Percentiles rank a stretch among this genome's conserved stretches.
Conservation (phyloP, 2,329 filamentous ascomycete genomes). For the Thelonectria olida region DNA sequence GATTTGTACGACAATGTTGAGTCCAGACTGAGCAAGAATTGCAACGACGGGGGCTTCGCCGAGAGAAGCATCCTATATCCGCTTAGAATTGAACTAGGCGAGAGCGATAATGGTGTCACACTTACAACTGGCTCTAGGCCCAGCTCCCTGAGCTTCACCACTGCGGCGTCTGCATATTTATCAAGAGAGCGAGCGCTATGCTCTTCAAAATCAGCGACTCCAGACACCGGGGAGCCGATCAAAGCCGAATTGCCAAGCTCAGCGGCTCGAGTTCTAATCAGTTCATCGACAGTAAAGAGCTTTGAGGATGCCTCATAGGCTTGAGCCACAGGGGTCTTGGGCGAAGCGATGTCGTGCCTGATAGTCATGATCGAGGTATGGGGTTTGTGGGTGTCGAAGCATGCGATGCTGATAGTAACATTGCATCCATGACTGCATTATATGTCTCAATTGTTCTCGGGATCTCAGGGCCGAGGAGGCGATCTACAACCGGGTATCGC, state of each 20-base stretch:
- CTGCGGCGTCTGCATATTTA: slow-evolving; percentile 33
- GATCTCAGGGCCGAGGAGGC: slow-evolving; percentile 2
- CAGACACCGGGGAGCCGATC: slow-evolving; percentile 25
- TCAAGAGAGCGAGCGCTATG: slow-evolving; percentile 32
- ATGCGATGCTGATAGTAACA: background rate
- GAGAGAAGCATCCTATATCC: slow-evolving; percentile 20
- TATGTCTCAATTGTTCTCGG: slow-evolving; percentile 2
- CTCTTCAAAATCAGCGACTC: slow-evolving; percentile 30
- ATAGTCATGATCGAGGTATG: slow-evolving; percentile 36
- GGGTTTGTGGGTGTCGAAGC: background rate
- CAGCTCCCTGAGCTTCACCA: slow-evolving; percentile 20
- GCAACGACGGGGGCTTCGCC: slow-evolving; percentile 31
- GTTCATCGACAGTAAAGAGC: slow-evolving; percentile 31
- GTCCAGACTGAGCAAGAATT: slow-evolving; percentile 30
- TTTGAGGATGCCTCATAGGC: slow-evolving; percentile 22
- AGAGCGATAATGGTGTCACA: background rate
- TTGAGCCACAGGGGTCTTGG: slow-evolving; percentile 12
- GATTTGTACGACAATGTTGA: slow-evolving; percentile 33
- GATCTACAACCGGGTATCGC: background rate
- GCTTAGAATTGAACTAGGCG: background rate
- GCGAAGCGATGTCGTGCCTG: slow-evolving; percentile 30
- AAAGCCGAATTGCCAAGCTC: slow-evolving; percentile 25
- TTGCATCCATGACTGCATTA: slow-evolving; percentile 1
- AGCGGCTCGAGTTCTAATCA: slow-evolving; percentile 25
- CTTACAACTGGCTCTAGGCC: slow-evolving; percentile 31